Base-by-base conservation (phyloP, 108 stramenopile species). In the Seminavis robusta region DNA sequence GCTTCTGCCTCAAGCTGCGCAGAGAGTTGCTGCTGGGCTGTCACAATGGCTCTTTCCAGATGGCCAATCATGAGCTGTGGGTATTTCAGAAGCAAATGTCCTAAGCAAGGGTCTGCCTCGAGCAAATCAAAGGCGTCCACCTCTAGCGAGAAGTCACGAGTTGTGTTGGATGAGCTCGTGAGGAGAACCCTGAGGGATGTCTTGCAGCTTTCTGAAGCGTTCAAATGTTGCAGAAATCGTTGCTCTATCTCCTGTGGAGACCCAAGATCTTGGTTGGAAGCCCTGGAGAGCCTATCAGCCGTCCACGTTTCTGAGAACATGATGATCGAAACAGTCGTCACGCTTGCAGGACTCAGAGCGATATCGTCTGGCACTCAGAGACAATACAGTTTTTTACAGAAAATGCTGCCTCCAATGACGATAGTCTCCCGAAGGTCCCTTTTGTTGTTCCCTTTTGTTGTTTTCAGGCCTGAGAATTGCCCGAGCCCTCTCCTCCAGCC, bases 81-180 rank as follows among this genome's bases (percentile, higher is more conserved):
- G 70, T 73, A 93, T 23, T 76, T 69, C 30, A 93, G 52, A 5
- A 89, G 69, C 17, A 89, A 24, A 48, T 87, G 79, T 1, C 92
- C 92, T 52, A 93, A 43, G 4, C 86, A 71, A 8, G 86, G 79
- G 67, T 89, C 81, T 1, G 52, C 37, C n/a, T 64, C 52, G 16
- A 83, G 52, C 27, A 93, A 42, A 38, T 87, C 85, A 57, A 77
- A 86, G 36, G 77, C 71, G 37, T 87, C 84, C 6, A 76, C 52
- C 46, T 71, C 66, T 5, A 82, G 50, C 1, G 79, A 75, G 36
- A 43, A 81, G 43, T 74, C 76, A 13, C 73, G 69, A 11, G 73
- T 69, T 10, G 61, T 77, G 15, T 28, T 44, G 30, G 60, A 65
- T 0, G 37, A 45, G 25, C 44, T 33, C 11, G 44, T 0, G 43